Base-by-base conservation (phyloP, 2,329 filamentous ascomycete genomes). In the Fusarium newnesense region DNA sequence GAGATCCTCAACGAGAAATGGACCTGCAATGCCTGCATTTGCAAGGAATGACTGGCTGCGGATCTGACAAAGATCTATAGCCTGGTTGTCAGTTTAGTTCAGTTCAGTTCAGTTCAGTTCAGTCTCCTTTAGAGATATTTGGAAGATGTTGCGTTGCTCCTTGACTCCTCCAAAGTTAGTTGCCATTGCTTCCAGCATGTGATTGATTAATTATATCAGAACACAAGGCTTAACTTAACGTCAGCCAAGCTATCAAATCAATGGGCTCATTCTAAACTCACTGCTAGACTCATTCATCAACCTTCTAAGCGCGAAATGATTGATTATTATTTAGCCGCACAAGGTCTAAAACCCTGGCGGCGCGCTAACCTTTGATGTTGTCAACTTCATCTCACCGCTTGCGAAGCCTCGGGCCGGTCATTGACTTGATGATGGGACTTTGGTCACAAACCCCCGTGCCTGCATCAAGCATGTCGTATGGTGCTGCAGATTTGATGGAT, bases 361-460 rank as follows among this genome's bases (percentile, higher is more conserved):
- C 49, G 46, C 65, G 67, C 70, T 75, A 75, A 39, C 52, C 40
- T 57, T 36, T 73, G 57, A 75, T 62, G 73, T 30, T 64, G 42
- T 63, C 70, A 65, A 75, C 67, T 49, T 72, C 63, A 70, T 74
- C 73, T 76, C 73, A 75, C 73, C 73, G 73, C 73, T 67, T 62
- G 53, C 42, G 50, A 60, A 67, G 46, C 62, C 53, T 75, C 54
- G 60, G 67, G 49, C 60, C 47, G 46, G 67, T 30, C 47, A 54
- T 62, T 26, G 39, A 60, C 57, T 72, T 64, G 52, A 26, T 60
- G 71, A 72, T 65, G 64, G 60, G 58, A 64, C 63, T 74, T 71
- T 58, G 49, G 67, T 54, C 49, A 32, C 43, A 44, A 60, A 63
- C 46, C 67, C 64, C 47, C 64, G 52, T 72, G 67, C 59, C 46